Percentiles rank a stretch among this genome's conserved stretches.
These are phyloP conservation scores for Diaporthe aspalathi DNA, from an alignment of 2,329 filamentous ascomycete genomes.

Conservation along the genomic window DNA sequence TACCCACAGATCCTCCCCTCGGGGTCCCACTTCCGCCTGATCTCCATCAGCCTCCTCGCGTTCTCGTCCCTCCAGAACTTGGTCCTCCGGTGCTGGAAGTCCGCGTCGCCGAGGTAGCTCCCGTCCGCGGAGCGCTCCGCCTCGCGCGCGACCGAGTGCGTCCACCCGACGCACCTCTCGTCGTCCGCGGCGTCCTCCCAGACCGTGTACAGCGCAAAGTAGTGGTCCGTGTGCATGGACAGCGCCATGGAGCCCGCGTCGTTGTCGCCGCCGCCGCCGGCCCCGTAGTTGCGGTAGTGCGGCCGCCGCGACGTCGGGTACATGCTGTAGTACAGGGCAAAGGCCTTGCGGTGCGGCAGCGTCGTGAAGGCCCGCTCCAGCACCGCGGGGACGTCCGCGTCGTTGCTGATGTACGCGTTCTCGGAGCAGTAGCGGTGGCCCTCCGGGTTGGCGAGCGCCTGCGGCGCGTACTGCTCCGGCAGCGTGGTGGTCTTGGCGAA, in stretches of 20 bases:
- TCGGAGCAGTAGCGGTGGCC: conserved; percentile 61
- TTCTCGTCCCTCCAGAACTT: conserved; percentile 61
- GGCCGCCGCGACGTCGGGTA: conserved; percentile 56
- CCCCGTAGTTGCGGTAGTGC: conserved; percentile 37
- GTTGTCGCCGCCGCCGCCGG: conserved; percentile 41
- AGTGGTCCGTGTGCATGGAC: conserved; percentile 66
- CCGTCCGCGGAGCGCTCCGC: conserved; percentile 57
- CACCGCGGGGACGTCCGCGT: conserved; percentile 56
- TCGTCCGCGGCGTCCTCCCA: conserved; percentile 62
- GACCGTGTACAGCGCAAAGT: conserved; percentile 64
- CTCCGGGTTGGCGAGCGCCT: conserved; percentile 60
- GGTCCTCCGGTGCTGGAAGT: conserved; percentile 60
- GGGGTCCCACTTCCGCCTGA: conserved; percentile 58
- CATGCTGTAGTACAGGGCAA: conserved; percentile 64
- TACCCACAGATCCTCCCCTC: conserved; percentile 56
- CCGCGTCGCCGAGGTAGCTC: conserved; percentile 66
- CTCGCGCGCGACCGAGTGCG: conserved; percentile 52
- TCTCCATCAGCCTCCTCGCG: conserved; percentile 54
- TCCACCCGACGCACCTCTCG: conserved; percentile 56
- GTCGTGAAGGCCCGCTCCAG: conserved; percentile 60
- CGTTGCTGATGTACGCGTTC: conserved; percentile 62
- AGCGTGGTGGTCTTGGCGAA: conserved; percentile 56
- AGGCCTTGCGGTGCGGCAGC: conserved; percentile 57
- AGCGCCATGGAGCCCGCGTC: conserved; percentile 60
- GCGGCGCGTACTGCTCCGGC: conserved; percentile 54